Percentiles rank a stretch among this genome's conserved stretches.
These are phyloP conservation scores for Furculomyces boomerangus DNA, from an alignment of 371 early-diverging fungal genomes.

Conservation along the genomic window DNA sequence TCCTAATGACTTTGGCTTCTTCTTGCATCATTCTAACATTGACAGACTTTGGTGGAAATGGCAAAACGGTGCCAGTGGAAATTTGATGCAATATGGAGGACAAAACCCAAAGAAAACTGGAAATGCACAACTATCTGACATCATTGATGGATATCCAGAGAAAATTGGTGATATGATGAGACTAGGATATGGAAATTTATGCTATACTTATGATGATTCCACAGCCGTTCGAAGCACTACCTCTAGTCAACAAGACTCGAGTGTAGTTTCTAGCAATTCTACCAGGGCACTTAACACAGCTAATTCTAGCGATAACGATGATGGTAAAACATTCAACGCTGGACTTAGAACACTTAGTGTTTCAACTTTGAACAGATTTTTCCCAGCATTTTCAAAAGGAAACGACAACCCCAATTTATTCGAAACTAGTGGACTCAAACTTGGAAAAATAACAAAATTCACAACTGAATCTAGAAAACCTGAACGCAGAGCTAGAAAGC, in stretches of 20 bases:
- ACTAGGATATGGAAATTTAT: slow-evolving; percentile 13
- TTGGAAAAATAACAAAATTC: background rate
- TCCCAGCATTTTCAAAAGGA: slow-evolving; percentile 3
- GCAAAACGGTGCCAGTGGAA: slow-evolving; percentile 15
- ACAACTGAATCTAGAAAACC: background rate
- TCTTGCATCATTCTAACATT: slow-evolving; percentile 29
- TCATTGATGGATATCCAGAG: slow-evolving; percentile 6
- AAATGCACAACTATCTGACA: slow-evolving; percentile 5
- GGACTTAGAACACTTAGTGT: background rate
- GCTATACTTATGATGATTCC: slow-evolving; percentile 18
- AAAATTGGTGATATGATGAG: slow-evolving; percentile 16
- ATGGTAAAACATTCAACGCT: slow-evolving; percentile 8
- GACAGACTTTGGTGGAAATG: slow-evolving; percentile 30
- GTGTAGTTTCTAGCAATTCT: background rate
- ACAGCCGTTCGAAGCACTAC: background rate
- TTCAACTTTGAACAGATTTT: slow-evolving; percentile 4
- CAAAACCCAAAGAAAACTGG: background rate
- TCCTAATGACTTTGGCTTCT: slow-evolving; percentile 31
- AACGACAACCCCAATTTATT: slow-evolving; percentile 1
- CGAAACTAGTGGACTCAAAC: slow-evolving; percentile 3
- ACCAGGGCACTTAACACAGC: background rate
- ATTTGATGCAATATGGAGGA: slow-evolving; percentile 7
- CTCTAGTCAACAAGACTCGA: background rate
- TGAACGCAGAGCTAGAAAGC: background rate
- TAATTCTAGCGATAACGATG: background rate